Percentiles rank a stretch among this genome's conserved stretches.
Conservation (phyloP, 1,284 basidiomycete genomes). For the Mycena sp. region DNA sequence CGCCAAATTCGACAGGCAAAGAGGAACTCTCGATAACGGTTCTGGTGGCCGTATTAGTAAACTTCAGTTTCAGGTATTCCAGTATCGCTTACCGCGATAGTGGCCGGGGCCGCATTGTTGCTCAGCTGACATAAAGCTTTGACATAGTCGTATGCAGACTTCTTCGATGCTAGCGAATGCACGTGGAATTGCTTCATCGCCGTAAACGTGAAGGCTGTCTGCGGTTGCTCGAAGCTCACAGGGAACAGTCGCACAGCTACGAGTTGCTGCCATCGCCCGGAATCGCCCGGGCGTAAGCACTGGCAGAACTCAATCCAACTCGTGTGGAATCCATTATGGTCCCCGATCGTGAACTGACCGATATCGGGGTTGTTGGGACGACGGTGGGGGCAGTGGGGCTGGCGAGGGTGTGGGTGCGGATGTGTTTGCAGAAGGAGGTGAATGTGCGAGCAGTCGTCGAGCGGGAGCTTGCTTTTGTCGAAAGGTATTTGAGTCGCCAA, state of each 20-base stretch:
- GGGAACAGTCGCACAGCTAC: constrained; percentile 34
- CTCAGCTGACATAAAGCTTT: constrained; percentile 35
- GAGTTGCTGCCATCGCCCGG: constrained; percentile 5
- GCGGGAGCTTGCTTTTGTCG: no score
- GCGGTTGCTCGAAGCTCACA: constrained; percentile 31
- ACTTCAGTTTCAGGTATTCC: background rate
- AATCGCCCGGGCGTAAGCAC: constrained; percentile 23
- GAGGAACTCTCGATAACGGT: constrained; percentile 37
- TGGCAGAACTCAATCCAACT: constrained; percentile 30
- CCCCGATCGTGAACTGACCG: constrained; percentile 24
- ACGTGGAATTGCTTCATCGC: constrained; percentile 39
- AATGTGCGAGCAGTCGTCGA: constrained; percentile 3
- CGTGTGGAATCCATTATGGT: constrained; percentile 37
- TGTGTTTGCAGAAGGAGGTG: no score
- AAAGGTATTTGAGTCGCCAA: no score
- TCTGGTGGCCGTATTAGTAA: constrained; percentile 19
- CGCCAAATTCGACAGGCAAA: constrained; percentile 38
- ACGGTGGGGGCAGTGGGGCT: no score
- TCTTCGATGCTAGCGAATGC: constrained; percentile 39
- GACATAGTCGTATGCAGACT: constrained; percentile 37
- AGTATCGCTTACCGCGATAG: constrained; percentile 26
- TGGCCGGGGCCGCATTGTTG: constrained; percentile 30
- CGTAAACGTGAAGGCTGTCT: constrained; percentile 42
- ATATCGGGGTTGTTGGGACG: no score
- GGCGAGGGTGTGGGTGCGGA: no score